Evolutionary conservation across 345 rosid genomes (phyloP), one percentile per base, ranked within the genome.

Genomic region (Citropsis articulata): DNA sequence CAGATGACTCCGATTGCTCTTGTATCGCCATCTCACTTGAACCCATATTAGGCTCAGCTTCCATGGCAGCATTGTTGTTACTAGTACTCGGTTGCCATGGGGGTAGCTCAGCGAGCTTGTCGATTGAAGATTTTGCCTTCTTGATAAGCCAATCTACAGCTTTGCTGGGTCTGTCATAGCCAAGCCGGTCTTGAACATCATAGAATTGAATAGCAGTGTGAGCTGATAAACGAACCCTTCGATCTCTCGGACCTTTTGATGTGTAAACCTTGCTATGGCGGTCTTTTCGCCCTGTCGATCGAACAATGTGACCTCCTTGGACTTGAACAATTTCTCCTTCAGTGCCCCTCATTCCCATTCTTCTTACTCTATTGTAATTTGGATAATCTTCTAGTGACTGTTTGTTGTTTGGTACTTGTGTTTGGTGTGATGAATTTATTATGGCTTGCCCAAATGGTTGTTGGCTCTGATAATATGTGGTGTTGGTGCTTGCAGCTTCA

Each of bases 131-230:
- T 78, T 90, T 91, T 0, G 98, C 98, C 78, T 93, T 91, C 79
- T 84, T 88, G 75, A 93, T 93, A 66, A 93, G 92, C 98, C 98
- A 93, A 61, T 93, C 98, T 9, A 93, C 94, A 19, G 98, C 97
- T 83, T 91, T 93, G 80, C 98, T 91, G 30, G 98, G 98, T 48
- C 96, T 83, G 85, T 93, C 96, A 48, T 88, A 93, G 68, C 96
- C 96, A 64, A 93, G 83, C 80, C 98, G 85, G 87, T 89, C 98
- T 86, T 93, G 95, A 75, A 92, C 97, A 79, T 92, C 98, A 81
- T 91, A 93, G 81, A 93, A 93, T 69, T 93, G 96, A 73, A 93
- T 93, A 0, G 98, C 98, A 0, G 98, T 93, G 78, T 91, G 93
- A n/a, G 95, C 98, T 9, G 98, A 85, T 55, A 93, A 79, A 71